Percentiles rank a stretch among this genome's conserved stretches.
Evolutionary conservation across 495 filamentous ascomycete species (phyloP).

Genomic region (Chaetomidium leptoderma): DNA sequence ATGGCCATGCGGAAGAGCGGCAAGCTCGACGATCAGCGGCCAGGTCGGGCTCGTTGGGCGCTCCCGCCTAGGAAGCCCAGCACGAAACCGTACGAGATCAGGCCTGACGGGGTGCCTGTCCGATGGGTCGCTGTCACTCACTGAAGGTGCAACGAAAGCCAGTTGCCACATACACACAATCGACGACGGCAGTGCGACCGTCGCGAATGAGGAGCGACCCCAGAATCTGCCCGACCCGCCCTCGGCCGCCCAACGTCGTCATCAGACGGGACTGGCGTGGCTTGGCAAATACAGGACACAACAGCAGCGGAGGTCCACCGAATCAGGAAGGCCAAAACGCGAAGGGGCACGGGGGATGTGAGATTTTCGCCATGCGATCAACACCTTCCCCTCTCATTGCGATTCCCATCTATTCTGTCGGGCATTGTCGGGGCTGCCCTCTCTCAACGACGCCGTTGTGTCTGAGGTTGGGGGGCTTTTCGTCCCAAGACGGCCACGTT

Average conservation of each 20-base stretch:
- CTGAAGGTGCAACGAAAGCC: background rate
- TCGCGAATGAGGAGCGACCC: background rate
- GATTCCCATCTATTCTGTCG: no score
- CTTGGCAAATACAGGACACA: conserved; percentile 11
- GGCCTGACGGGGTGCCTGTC: conserved; percentile 48
- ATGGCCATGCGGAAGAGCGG: conserved; percentile 94
- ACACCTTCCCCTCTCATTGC: background rate
- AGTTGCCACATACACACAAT: background rate
- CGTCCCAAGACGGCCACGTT: conserved; percentile 2
- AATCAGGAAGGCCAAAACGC: conserved; percentile 8
- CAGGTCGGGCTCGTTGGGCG: conserved; percentile 76
- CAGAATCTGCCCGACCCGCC: conserved; percentile 1
- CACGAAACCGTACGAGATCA: conserved; percentile 49
- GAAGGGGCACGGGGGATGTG: background rate
- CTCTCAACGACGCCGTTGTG: background rate
- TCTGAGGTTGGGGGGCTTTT: background rate
- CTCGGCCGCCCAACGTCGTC: conserved; percentile 12
- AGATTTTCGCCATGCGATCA: background rate
- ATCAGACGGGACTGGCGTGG: background rate
- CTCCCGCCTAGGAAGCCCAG: conserved; percentile 74
- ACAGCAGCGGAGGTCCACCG: background rate
- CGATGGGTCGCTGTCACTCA: conserved; percentile 44
- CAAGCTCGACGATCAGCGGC: conserved; percentile 81
- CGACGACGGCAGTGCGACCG: background rate
- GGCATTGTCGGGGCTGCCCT: background rate